Evolutionary conservation across 345 rosid species (phyloP).

Genomic region (Mercurialis annua): DNA sequence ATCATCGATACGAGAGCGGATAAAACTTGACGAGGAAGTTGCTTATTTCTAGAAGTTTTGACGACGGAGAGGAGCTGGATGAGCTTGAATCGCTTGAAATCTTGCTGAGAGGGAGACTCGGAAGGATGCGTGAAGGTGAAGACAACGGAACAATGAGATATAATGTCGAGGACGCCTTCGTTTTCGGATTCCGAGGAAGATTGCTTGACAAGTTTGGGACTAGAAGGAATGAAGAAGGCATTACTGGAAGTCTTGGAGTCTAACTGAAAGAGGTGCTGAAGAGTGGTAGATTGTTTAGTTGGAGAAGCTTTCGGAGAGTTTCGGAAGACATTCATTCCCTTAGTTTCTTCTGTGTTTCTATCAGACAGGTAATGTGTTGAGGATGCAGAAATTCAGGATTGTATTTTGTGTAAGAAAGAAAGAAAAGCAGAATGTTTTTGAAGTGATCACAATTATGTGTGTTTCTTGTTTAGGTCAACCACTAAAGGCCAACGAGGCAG

Average conservation of each 20-base stretch:
- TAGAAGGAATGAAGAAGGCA: background rate
- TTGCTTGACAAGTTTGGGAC: conserved; percentile 18
- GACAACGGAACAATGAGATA: conserved; percentile 34
- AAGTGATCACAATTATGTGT: conserved; percentile 8
- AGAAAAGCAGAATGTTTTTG: conserved; percentile 15
- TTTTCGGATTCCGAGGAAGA: conserved; percentile 21
- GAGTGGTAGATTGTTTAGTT: conserved; percentile 31
- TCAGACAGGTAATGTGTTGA: background rate
- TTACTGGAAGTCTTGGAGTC: conserved; percentile 26
- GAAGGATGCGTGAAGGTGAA: conserved; percentile 47
- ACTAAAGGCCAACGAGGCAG: conserved; percentile 28
- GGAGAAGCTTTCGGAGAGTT: conserved; percentile 34
- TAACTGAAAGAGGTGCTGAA: conserved; percentile 37
- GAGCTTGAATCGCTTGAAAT: conserved; percentile 46
- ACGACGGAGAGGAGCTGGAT: conserved; percentile 39
- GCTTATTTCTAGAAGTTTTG: conserved; percentile 32
- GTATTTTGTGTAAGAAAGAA: background rate
- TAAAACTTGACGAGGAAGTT: conserved; percentile 26
- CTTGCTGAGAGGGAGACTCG: conserved; percentile 52
- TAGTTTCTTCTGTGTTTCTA: background rate
- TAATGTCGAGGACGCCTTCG: conserved; percentile 34
- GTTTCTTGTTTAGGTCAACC: background rate
- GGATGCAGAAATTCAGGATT: background rate
- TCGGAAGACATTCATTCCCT: conserved; percentile 34
- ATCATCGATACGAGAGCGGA: conserved; percentile 48